A percentile compares a stretch with the other conserved stretches of the same genome.
phyloP scores from a whole-genome alignment of 495 filamentous ascomycete species.

The Penicillium malachiteum region DNA sequence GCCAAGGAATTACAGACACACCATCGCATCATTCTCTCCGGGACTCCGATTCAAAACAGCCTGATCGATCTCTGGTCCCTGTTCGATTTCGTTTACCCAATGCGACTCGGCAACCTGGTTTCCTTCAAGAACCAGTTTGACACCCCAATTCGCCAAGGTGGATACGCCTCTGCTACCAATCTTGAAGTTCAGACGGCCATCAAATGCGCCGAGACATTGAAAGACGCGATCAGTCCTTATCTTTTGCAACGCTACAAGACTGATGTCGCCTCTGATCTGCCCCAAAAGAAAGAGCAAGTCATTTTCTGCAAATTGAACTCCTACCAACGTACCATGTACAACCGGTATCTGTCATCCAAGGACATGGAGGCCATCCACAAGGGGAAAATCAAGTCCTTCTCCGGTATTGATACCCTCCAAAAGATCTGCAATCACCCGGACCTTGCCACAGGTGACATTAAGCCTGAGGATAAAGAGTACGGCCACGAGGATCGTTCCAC shows the following conservation, averaged over 20 bases:
- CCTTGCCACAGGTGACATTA: conserved; percentile 63
- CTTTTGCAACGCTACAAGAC: conserved; percentile 91
- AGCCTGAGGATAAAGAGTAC: conserved; percentile 63
- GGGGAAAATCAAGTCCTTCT: conserved; percentile 74
- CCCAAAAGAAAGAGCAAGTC: conserved; percentile 91
- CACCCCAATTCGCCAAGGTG: conserved; percentile 84
- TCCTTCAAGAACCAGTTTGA: conserved; percentile 88
- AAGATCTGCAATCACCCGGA: conserved; percentile 99
- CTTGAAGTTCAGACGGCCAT: conserved; percentile 88
- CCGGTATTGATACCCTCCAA: conserved; percentile 84
- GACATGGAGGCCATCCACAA: conserved; percentile 77
- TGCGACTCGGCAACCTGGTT: conserved; percentile 88
- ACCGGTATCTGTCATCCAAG: conserved; percentile 73
- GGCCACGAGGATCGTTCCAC: conserved; percentile 74
- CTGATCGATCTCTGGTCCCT: conserved; percentile 94
- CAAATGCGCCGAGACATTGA: conserved; percentile 85
- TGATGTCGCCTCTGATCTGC: conserved; percentile 89
- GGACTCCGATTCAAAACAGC: conserved; percentile 98
- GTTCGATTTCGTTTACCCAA: conserved; percentile 95
- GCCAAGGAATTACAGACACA: conserved; percentile 87
- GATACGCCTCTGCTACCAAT: conserved; percentile 91
- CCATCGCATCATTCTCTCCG: conserved; percentile 89
- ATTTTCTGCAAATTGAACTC: conserved; percentile 90
- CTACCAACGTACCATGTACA: conserved; percentile 72
- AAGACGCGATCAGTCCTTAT: conserved; percentile 87